Conservation (phyloP, 1,284 basidiomycete species). For the Leccinum laetum region DNA sequence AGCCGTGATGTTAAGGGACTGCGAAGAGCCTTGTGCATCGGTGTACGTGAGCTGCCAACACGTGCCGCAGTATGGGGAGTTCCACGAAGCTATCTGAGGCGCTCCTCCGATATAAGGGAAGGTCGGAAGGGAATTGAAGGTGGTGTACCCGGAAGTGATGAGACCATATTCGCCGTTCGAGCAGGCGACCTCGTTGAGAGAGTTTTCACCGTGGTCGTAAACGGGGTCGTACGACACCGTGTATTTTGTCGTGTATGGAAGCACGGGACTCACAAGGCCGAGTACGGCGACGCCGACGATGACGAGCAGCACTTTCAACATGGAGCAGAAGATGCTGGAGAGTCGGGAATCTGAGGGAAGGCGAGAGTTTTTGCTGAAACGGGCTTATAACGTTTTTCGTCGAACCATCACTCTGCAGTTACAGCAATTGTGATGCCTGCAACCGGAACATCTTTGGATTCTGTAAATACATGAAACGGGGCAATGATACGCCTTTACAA, state of each 20-base stretch:
- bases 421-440: background rate
- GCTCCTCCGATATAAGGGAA: conserved; percentile 53
- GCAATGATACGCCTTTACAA: background rate
- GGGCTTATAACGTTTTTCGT: background rate
- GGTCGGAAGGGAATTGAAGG: conserved; percentile 44
- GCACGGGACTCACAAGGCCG: conserved; percentile 4
- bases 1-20: conserved; percentile 27
- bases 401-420: background rate
- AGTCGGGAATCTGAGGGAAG: background rate
- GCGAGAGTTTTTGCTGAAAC: background rate
- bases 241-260: conserved; percentile 14
- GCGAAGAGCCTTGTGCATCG: conserved; percentile 14
- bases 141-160: conserved; percentile 40
- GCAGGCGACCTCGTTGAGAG: conserved; percentile 44
- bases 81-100: conserved; percentile 30
- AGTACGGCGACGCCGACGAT: conserved; percentile 1
- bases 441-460: background rate
- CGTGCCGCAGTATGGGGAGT: conserved; percentile 23
- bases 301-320: background rate
- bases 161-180: conserved; percentile 44
- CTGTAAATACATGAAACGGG: background rate
- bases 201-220: conserved; percentile 39
- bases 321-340: background rate
- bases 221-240: conserved; percentile 13
- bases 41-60: conserved; percentile 37